Percentiles rank a stretch among this genome's conserved stretches.
phyloP scores from a whole-genome alignment of 2,329 filamentous ascomycete genomes.

The Pseudophaeomoniella oleicola region DNA sequence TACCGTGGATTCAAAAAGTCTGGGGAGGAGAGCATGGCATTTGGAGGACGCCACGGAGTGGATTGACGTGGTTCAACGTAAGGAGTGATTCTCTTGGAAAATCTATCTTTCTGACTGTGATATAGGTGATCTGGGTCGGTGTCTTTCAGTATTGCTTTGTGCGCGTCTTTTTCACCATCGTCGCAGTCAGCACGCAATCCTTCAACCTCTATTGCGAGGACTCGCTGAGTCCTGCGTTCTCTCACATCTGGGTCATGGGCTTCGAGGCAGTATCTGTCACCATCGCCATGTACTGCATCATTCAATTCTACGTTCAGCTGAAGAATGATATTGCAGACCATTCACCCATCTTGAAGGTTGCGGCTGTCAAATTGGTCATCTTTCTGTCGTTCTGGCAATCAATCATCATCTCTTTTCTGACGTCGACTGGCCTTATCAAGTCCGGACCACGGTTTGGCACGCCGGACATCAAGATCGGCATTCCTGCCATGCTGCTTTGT shows the following conservation, averaged over 20 bases:
- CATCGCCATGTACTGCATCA: slow-evolving; percentile 76
- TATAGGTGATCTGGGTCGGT: slow-evolving; percentile 57
- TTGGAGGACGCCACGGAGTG: slow-evolving; percentile 62
- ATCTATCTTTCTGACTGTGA: slow-evolving; percentile 2
- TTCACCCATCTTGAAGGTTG: slow-evolving; percentile 61
- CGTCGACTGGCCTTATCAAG: slow-evolving; percentile 48
- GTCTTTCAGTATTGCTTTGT: slow-evolving; percentile 81
- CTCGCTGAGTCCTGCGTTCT: slow-evolving; percentile 62
- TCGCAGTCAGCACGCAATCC: slow-evolving; percentile 59
- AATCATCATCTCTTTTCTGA: slow-evolving; percentile 46
- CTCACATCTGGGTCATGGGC: slow-evolving; percentile 66
- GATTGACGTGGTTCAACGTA: slow-evolving; percentile 79
- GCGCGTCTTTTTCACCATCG: slow-evolving; percentile 63
- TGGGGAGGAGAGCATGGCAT: slow-evolving; percentile 52
- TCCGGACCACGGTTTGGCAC: slow-evolving; percentile 48
- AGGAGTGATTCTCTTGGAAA: slow-evolving; percentile 1
- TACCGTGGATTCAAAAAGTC: slow-evolving; percentile 56
- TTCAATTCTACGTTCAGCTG: slow-evolving; percentile 76
- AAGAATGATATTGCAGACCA: slow-evolving; percentile 53
- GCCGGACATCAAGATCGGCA: slow-evolving; percentile 66
- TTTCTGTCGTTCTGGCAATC: slow-evolving; percentile 85
- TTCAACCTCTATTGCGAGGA: slow-evolving; percentile 61
- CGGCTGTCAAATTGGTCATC: slow-evolving; percentile 81
- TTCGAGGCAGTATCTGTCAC: slow-evolving; percentile 60
- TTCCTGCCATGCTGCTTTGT: slow-evolving; percentile 63